Base-by-base conservation (phyloP, 176 grass and related monocot genomes). In the Bonia amplexicaulis region DNA sequence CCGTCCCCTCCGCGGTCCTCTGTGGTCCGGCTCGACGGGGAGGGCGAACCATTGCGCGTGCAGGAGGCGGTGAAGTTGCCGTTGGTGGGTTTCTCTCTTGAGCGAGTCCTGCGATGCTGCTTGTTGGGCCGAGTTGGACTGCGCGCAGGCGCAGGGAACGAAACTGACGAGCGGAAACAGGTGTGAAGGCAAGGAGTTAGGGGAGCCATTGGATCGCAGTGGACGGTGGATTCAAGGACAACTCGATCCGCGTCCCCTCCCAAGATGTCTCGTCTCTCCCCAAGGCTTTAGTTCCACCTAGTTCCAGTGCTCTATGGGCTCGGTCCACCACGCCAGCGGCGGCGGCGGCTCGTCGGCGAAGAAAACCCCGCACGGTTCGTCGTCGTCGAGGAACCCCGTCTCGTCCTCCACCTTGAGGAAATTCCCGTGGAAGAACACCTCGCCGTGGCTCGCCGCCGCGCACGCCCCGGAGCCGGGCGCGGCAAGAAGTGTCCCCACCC, bases 381-480 rank as follows among this genome's bases (percentile, higher is more conserved):
- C 90, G 55, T 86, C 93, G 55, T 73, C 86, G 14, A 89, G 87
- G 79, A 85, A 91, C 69, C 82, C 89, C 73, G 77, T 90, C 85
- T 92, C 93, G 73, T 88, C 91, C 86, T 90, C 88, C 59, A 95
- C 69, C 80, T 93, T 93, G 4, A 92, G 68, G 51, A 95, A 90
- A 22, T 57, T 79, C 7, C 74, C 70, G 57, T 80, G 83, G 77
- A 95, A 87, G 86, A 76, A 80, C 73, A 31, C 6, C 59, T 83
- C 78, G 2, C 33, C 64, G 6, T 88, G 78, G 46, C 75, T 44
- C 47, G 26, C 74, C 2, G 26, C 81, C 23, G n/a, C 9, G 61
- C 53, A 20, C 9, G 57, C 69, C 4, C 25, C 77, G 6, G 60
- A n/a, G 6, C 40, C 48, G 12, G 66, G 60, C 17, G 64, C 13